Evolutionary conservation across 192 early-diverging fungal species (phyloP).

Genomic region (Podila epigama): DNA sequence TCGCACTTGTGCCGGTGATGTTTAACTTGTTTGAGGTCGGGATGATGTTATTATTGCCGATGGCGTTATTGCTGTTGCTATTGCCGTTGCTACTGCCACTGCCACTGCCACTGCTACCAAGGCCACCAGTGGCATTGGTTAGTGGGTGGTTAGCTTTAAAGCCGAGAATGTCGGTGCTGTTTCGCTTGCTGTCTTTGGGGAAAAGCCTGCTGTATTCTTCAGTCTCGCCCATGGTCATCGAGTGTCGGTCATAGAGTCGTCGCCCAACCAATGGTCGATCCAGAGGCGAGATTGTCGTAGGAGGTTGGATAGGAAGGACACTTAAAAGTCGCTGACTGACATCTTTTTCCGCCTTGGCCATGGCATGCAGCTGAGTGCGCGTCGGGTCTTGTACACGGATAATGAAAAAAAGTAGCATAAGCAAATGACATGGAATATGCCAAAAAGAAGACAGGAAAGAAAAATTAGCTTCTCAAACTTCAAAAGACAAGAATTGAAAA

Average conservation of each 20-base stretch:
- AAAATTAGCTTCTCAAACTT: no score
- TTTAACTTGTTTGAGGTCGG: not conserved
- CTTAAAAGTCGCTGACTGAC: conserved; percentile 41
- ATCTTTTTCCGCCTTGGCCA: conserved; percentile 65
- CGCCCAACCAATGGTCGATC: conserved; percentile 46
- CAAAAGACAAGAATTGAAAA: no score
- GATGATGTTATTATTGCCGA: conserved; percentile 42
- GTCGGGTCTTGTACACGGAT: conserved; percentile 42
- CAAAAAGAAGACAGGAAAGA: no score
- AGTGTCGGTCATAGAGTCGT: conserved; percentile 67
- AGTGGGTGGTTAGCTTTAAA: conserved; percentile 1
- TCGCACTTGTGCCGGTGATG: not conserved
- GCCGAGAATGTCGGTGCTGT: conserved; percentile 44
- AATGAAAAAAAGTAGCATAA: not conserved
- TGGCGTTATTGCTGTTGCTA: conserved; percentile 16
- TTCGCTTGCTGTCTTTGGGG: conserved; percentile 30
- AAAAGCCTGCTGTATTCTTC: conserved; percentile 56
- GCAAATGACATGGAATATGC: no score
- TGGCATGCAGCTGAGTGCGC: conserved; percentile 59
- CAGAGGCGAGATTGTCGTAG: conserved; percentile 16
- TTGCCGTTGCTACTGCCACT: conserved; percentile 1
- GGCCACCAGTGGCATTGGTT: not conserved
- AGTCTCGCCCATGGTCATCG: conserved; percentile 54
- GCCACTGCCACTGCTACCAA: not conserved
- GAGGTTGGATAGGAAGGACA: conserved; percentile 45